These are phyloP conservation scores for Parathielavia appendiculata DNA, from an alignment of 495 filamentous ascomycete species.

Conservation along the genomic window DNA sequence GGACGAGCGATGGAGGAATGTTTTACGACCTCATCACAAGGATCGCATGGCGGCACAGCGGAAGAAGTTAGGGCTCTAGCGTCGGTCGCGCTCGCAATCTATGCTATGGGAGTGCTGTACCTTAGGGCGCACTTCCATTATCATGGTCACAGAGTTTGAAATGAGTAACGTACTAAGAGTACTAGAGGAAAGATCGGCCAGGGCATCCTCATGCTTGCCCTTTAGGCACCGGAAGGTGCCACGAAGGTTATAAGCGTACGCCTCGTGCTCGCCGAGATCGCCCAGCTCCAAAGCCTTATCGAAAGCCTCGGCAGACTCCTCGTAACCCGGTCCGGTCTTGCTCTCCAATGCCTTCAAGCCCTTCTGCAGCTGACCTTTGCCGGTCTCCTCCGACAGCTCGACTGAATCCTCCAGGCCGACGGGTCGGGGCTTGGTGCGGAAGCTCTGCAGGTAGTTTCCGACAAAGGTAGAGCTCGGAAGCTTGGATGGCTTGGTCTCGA, in stretches of 20 bases:
- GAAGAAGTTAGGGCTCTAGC: background rate
- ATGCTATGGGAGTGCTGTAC: too few species aligned
- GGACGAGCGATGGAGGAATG: background rate
- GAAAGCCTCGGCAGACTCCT: conserved; percentile 78
- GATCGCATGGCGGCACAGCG: background rate
- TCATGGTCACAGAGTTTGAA: too few species aligned
- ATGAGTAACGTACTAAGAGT: too few species aligned
- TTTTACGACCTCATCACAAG: background rate
- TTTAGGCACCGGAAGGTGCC: conserved; percentile 91
- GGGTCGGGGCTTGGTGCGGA: conserved; percentile 74
- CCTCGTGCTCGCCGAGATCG: conserved; percentile 73
- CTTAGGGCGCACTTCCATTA: too few species aligned
- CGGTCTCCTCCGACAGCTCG: conserved; percentile 70
- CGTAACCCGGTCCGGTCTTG: conserved; percentile 85
- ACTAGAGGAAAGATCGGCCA: conserved; percentile 77
- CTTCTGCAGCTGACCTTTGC: conserved; percentile 76
- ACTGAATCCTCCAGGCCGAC: conserved; percentile 73
- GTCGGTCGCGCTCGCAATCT: too few species aligned
- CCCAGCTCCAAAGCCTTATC: conserved; percentile 78
- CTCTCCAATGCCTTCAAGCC: conserved; percentile 74
- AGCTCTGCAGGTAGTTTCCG: conserved; percentile 97
- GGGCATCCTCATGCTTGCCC: conserved; percentile 76
- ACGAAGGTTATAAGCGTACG: conserved; percentile 89
- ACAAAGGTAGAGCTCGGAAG: conserved; percentile 93
- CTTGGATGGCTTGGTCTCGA: conserved; percentile 63